Evolutionary conservation across 2,329 filamentous ascomycete genomes (phyloP), one percentile per base, ranked within the genome.

Genomic region (Fusarium sp.): DNA sequence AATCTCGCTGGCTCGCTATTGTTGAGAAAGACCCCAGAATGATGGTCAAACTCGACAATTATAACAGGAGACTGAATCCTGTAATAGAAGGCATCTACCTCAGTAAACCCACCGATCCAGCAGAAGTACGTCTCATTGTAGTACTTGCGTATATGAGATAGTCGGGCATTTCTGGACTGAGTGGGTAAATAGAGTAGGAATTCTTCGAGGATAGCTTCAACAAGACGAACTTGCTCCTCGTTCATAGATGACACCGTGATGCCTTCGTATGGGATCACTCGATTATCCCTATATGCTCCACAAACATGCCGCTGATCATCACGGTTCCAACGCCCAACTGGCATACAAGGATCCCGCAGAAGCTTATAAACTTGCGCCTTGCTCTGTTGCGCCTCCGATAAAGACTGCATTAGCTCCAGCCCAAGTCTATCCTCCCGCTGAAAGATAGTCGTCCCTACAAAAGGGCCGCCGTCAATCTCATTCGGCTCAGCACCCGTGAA

Each of bases 401-500:
- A 85, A 93, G 81, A 23, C 82, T 85, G 90, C 91, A 93, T 93
- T 4, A 94, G 83, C 68, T 83, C 73, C 31, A 93, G 78, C 83
- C 73, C 31, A 93, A 78, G 9, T 24, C 91, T 0, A 92, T 77
- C 9, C 79, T 78, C 52, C 92, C 91, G 75, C 94, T 91, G 13
- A 80, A 93, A 80, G 66, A 94, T 92, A 8, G 86, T 82, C 1
- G 89, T 92, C 15, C 91, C 91, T 5, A 80, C 79, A 77, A 88
- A 84, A 0, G 85, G 85, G 0, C 91, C 91, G 1, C 78, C 77
- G 71, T 93, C 92, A 70, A 94, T 91, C 43, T 89, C 73, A 73
- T 94, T 93, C 3, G 92, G 92, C 79, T 94, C 92, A 2, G 92
- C 92, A 57, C 92, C 92, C 0, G 91, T 93, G 78, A 95, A 95